phyloP scores from a whole-genome alignment of 495 filamentous ascomycete genomes.

The Lophiostoma macrostomum region DNA sequence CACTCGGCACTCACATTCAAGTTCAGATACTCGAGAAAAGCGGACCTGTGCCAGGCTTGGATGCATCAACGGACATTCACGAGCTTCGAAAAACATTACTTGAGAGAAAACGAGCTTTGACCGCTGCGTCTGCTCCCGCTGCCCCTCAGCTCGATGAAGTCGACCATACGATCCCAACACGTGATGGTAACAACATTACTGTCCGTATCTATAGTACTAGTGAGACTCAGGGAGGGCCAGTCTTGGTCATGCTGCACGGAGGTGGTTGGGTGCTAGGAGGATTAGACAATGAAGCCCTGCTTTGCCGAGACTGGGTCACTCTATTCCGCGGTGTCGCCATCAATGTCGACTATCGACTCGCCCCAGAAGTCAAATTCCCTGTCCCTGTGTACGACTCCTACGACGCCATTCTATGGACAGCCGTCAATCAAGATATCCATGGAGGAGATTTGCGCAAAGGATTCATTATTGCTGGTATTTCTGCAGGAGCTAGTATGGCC shows the following conservation, averaged over 20 bases:
- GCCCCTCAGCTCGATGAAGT: neutral
- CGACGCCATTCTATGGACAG: too few species aligned
- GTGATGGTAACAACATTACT: constrained; percentile 1
- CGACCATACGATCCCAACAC: neutral
- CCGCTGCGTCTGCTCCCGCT: neutral
- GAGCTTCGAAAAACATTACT: neutral
- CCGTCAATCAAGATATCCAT: too few species aligned
- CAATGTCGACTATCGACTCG: too few species aligned
- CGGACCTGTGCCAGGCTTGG: neutral
- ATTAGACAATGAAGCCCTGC: constrained; percentile 7
- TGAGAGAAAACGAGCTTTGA: neutral
- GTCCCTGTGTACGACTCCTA: too few species aligned
- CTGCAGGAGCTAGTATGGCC: too few species aligned
- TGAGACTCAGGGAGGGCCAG: neutral
- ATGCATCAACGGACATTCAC: constrained; percentile 5
- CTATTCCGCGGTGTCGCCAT: too few species aligned
- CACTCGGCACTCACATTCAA: too few species aligned
- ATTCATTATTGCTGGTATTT: too few species aligned
- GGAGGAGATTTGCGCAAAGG: too few species aligned
- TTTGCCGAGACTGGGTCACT: too few species aligned
- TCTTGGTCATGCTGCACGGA: constrained; percentile 9
- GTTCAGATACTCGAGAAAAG: neutral
- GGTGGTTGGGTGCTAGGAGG: constrained; percentile 9
- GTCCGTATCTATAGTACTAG: neutral
- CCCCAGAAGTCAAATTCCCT: too few species aligned